A percentile compares a stretch with the other conserved stretches of the same genome.
Evolutionary conservation across 1,284 basidiomycete genomes (phyloP).

Genomic region (Cystobasidium sp.): DNA sequence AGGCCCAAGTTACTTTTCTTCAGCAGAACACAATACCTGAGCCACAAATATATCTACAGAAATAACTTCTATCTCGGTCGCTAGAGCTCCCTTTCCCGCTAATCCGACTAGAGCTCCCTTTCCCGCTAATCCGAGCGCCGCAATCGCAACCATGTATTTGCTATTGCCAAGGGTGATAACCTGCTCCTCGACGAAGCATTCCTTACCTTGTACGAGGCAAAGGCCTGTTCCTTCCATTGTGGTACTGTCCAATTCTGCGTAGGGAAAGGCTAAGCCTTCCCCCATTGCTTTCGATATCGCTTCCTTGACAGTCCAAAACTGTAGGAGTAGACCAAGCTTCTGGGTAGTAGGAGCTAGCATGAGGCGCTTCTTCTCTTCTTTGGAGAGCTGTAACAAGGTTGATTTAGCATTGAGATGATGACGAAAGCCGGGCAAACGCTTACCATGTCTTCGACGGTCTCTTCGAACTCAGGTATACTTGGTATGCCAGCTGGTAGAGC

Average conservation of each 20-base stretch:
- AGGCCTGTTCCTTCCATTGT: neutral
- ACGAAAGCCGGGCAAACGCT: neutral
- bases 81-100: neutral
- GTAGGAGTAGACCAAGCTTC: constrained; percentile 26
- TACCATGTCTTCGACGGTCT: constrained; percentile 33
- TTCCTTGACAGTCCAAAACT: constrained; percentile 36
- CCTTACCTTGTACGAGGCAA: neutral
- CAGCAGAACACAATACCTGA: neutral
- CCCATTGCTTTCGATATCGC: constrained; percentile 41
- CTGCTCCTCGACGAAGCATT: neutral
- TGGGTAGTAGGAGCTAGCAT: neutral
- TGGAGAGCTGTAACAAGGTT: constrained; percentile 13
- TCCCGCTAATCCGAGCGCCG: neutral
- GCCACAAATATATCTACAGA: neutral
- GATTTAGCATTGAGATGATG: neutral
- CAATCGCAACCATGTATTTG: constrained; percentile 11
- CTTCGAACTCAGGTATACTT: constrained; percentile 26
- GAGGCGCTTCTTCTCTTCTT: constrained; percentile 17
- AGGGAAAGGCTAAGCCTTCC: constrained; percentile 31
- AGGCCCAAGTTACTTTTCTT: neutral
- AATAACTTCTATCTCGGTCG: neutral
- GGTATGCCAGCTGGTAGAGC: constrained; percentile 40
- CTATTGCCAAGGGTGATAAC: neutral
- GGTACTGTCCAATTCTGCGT: constrained; percentile 21
- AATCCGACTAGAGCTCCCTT: neutral